Percentiles rank a stretch among this genome's conserved stretches.
Evolutionary conservation across 2,329 filamentous ascomycete genomes (phyloP).

Genomic region (Fusarium virguliforme): DNA sequence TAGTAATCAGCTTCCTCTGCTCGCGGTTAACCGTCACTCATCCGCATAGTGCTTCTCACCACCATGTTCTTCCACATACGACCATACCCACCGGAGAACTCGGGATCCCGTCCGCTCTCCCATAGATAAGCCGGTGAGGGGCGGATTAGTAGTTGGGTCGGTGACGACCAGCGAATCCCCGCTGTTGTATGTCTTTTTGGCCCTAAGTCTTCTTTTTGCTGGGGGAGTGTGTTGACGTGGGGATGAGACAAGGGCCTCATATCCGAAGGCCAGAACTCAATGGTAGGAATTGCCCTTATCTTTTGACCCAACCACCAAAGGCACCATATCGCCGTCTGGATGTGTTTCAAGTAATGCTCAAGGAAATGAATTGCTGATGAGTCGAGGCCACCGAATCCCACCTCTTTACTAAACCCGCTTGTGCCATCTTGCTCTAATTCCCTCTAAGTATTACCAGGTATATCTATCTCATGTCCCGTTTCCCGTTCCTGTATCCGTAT

Average conservation of each 20-base stretch:
- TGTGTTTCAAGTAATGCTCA: background rate
- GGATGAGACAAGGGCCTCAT: background rate
- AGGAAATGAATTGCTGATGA: background rate
- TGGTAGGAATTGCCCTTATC: background rate
- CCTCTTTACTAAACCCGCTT: background rate
- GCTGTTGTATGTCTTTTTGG: slow-evolving; percentile 2
- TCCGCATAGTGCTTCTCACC: no score
- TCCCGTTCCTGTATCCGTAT: background rate
- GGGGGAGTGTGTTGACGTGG: background rate
- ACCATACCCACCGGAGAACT: no score
- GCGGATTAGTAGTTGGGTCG: no score
- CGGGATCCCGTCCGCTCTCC: no score
- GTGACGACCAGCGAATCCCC: no score
- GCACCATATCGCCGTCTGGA: background rate
- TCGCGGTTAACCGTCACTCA: no score
- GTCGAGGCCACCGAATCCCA: background rate
- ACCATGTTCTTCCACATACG: no score
- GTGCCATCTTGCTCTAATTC: background rate
- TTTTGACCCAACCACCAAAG: background rate
- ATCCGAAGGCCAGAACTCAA: background rate
- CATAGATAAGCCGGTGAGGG: no score
- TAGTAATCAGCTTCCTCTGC: no score
- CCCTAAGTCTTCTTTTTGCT: background rate
- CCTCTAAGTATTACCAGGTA: slow-evolving; percentile 33
- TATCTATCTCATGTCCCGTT: slow-evolving; percentile 23